These are phyloP conservation scores for Cardiospermum halicacabum DNA, from an alignment of 345 rosid genomes.

Conservation along the genomic window DNA sequence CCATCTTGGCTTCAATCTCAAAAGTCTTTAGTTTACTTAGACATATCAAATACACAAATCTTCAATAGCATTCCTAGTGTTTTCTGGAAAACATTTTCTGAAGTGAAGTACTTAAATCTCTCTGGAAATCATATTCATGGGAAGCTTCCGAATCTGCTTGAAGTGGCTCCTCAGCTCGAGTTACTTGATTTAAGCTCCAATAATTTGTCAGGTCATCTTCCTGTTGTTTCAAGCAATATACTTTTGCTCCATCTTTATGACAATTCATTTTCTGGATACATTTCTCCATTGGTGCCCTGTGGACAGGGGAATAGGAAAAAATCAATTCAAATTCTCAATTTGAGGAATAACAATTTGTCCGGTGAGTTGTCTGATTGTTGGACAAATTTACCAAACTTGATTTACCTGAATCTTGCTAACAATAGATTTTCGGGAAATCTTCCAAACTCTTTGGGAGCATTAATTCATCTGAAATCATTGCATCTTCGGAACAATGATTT, in stretches of 20 bases:
- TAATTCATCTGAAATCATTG: background rate
- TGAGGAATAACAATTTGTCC: background rate
- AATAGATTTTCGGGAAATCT: constrained; percentile 5
- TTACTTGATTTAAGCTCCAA: too few relatives aligned
- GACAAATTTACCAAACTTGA: constrained; percentile 6
- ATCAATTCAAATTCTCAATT: background rate
- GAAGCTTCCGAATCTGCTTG: too few relatives aligned
- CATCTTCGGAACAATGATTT: background rate
- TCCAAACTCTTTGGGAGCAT: constrained; percentile 10
- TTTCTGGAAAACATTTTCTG: too few relatives aligned
- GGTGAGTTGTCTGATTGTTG: constrained; percentile 11
- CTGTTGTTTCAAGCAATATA: too few relatives aligned
- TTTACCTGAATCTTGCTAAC: background rate
- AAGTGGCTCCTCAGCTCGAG: too few relatives aligned
- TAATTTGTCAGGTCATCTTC: too few relatives aligned
- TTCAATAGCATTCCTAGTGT: too few relatives aligned
- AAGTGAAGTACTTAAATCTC: too few relatives aligned
- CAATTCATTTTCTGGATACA: constrained; percentile 11
- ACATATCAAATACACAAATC: too few relatives aligned
- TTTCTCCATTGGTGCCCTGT: background rate
- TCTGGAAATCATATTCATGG: too few relatives aligned
- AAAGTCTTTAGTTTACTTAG: too few relatives aligned
- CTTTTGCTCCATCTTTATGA: background rate
- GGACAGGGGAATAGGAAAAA: background rate
- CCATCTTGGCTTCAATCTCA: too few relatives aligned